These are phyloP conservation scores for Pisolithus albus DNA, from an alignment of 768 basidiomycete genomes.

Conservation along the genomic window DNA sequence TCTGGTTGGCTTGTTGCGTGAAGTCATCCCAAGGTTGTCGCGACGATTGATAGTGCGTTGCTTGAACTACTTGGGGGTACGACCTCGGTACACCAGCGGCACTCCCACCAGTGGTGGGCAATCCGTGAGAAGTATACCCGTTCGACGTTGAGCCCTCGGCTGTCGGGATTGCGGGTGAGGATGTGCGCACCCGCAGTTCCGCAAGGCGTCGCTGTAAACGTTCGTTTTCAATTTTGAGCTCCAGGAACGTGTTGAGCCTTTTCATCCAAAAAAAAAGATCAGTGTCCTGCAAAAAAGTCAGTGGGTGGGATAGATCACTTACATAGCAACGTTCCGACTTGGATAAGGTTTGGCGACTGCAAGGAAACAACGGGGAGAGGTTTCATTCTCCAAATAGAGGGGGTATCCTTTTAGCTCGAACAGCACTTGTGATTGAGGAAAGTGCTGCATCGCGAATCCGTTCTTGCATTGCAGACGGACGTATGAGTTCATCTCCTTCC, in stretches of 20 bases:
- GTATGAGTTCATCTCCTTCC: conserved; percentile 48
- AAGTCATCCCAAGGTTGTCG: conserved; percentile 13
- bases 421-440: conserved; percentile 42
- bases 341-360: conserved; percentile 73
- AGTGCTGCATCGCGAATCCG: conserved; percentile 19
- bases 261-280: neutral
- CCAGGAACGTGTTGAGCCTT: conserved; percentile 69
- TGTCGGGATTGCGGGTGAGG: conserved; percentile 12
- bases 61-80: conserved; percentile 14
- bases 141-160: conserved; percentile 17
- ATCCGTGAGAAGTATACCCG: conserved; percentile 16
- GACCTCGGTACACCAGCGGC: conserved; percentile 8
- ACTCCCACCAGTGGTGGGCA: conserved; percentile 21
- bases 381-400: conserved; percentile 36
- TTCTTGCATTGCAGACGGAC: conserved; percentile 52
- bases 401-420: conserved; percentile 70
- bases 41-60: conserved; percentile 2
- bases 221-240: conserved; percentile 86
- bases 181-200: conserved; percentile 31
- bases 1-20: conserved; percentile 5
- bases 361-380: conserved; percentile 57
- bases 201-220: conserved; percentile 57
- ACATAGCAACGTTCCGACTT: conserved; percentile 65
- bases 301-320: conserved; percentile 14
- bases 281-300: neutral